A percentile compares a stretch with the other conserved stretches of the same genome.
phyloP scores from a whole-genome alignment of 2,329 filamentous ascomycete genomes.

The Fusarium piperis region DNA sequence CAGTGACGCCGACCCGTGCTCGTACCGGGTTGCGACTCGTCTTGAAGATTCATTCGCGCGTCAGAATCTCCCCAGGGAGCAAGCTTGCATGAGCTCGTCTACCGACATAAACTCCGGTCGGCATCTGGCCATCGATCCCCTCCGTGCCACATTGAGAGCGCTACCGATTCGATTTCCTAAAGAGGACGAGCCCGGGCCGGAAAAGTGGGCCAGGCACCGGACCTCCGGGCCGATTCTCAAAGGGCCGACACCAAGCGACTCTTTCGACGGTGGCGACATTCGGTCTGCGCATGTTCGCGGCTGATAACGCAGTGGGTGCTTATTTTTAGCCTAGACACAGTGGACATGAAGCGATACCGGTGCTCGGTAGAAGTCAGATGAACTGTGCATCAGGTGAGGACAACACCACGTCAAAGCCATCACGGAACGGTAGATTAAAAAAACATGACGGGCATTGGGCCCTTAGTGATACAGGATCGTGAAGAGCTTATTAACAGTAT shows the following conservation, averaged over 20 bases:
- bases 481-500: not conserved
- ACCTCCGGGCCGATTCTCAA: not conserved
- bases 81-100: not conserved
- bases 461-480: not conserved
- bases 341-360: not conserved
- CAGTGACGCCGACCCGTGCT: not conserved
- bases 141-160: not conserved
- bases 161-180: not conserved
- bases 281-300: not conserved
- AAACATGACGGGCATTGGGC: not conserved
- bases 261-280: not conserved
- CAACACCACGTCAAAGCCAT: not conserved
- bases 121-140: not conserved
- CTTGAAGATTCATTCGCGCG: not conserved
- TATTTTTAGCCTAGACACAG: not conserved
- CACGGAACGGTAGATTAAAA: not conserved
- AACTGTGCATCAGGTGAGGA: not conserved
- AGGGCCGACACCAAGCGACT: not conserved
- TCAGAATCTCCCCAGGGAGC: not conserved
- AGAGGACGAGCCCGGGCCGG: not conserved
- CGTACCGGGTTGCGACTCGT: not conserved
- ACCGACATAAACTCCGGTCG: not conserved
- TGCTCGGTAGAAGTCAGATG: not conserved
- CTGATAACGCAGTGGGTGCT: not conserved
- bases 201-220: not conserved